Evolutionary conservation across 2,329 filamentous ascomycete species (phyloP), one percentile per base, ranked within the genome.

Genomic region (Penicillium hordei): DNA sequence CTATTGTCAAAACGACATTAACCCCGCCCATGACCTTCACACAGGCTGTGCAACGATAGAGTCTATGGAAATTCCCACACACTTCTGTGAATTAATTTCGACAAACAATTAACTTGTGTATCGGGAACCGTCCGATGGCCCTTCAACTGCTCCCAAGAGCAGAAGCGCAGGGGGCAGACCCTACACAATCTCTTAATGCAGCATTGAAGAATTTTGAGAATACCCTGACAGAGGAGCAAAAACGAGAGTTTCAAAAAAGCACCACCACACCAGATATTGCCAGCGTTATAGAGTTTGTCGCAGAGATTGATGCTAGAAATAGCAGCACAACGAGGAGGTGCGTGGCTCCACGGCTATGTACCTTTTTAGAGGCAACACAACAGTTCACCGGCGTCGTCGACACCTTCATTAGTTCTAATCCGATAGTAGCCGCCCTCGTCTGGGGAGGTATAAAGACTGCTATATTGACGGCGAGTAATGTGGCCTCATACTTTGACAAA

Each of bases 381-480:
- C 63, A 67, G 42, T 67, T 68, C 36, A 55, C 48, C 25, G 53
- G 48, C 5, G 55, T 62, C 12, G 59, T 66, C 19, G 58, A 65
- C 43, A 63, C 65, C 2, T 63, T 67, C 8, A 50, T 68, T 15
- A 64, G 62, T 39, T 64, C 58, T 7, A 61, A 59, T 36, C 56
- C 56, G 5, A 19, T 23, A 34, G 38, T 55, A 13, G 55, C 59
- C 1, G 59, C 59, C 5, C 33, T 60, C 5, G 34, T 58, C 6
- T 58, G 55, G 55, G 55, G 55, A 25, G 27, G 49, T 2, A 8
- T 52, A 13, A 58, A 53, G 33, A 36, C 31, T 12, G 55, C 55
- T n/a, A 58, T 58, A 12, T 21, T 54, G 15, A 29, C 36, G 21
- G 55, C 55, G 2, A 52, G 21, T 7, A 58, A 58, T 48, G 44